Evolutionary conservation across 2,329 filamentous ascomycete species (phyloP), one percentile per base, ranked within the genome.

Genomic region (Blumeria graminis): DNA sequence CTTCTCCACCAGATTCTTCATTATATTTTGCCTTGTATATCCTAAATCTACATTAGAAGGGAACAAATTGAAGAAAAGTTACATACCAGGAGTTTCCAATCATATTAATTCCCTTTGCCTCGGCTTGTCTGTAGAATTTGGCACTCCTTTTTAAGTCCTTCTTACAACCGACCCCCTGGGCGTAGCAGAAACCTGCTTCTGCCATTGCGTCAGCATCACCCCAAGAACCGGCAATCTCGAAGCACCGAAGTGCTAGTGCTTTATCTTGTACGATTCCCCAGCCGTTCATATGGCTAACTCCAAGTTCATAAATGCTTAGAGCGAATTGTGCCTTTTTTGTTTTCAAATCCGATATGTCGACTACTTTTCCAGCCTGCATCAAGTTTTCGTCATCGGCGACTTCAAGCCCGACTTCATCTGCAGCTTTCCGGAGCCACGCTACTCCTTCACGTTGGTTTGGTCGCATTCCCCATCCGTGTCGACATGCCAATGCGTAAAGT

Each of bases 221-320:
- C 92, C 92, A 98, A 61, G 78, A 84, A 55, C 86, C 90, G 45
- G 92, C 92, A 63, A 96, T 94, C 68, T 98, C 92, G 66, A 95
- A 98, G 67, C 92, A 98, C 56, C 88, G 78, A 64, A 98, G 70
- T 0, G 88, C 92, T 58, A 96, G 75, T 5, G 77, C 71, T 67
- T 92, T 94, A 66, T 98, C 92, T 69, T 94, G 88, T 62, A 90
- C 81, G 41, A 94, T 93, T 14, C 92, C 92, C 92, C 92, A 98
- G 5, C 92, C 92, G 63, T 98, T 95, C 80, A 95, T 88, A 66
- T 96, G 90, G 66, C 87, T 94, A 32, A 95, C 88, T 3, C 92
- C 92, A 28, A 98, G 75, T 70, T 98, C 92, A 63, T 98, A 98
- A 56, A 96, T 89, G 63, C 88, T 92, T 48, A 96, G 74, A 0